Conservation (phyloP, 75 land plant genomes). For the Adiantum capillusveneris region DNA sequence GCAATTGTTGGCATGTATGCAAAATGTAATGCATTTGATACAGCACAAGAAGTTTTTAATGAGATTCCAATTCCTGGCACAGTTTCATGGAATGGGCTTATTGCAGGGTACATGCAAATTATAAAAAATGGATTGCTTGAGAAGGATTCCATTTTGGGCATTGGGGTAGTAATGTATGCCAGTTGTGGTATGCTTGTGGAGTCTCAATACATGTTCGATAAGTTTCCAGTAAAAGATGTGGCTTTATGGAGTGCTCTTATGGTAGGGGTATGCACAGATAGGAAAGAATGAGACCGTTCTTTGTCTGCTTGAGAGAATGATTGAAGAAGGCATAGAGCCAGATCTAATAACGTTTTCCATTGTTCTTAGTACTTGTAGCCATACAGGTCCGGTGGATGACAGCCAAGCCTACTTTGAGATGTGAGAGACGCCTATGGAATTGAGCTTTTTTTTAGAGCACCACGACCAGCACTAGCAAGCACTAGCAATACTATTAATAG, state of each 20-base stretch:
- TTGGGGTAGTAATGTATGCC: constrained; percentile 50
- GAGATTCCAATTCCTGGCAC: no score
- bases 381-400: no score
- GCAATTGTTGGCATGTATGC: no score
- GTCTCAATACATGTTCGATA: constrained; percentile 43
- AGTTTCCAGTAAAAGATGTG: constrained; percentile 40
- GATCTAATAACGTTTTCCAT: constrained; percentile 40
- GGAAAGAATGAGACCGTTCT: constrained; percentile 35
- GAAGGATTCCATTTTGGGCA: constrained; percentile 40
- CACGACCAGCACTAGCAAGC: no score
- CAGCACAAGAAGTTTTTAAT: no score
- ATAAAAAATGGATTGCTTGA: background rate
- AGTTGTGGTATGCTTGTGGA: constrained; percentile 44
- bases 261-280: constrained; percentile 47
- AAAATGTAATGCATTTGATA: no score
- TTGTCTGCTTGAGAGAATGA: constrained; percentile 37
- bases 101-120: background rate
- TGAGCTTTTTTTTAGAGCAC: no score
- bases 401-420: no score
- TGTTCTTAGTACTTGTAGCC: constrained; percentile 34
- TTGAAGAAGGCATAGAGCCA: constrained; percentile 18
- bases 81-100: no score
- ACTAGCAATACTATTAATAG: no score
- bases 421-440: no score
- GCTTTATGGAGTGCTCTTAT: constrained; percentile 62